Percentiles rank a stretch among this genome's conserved stretches.
phyloP scores from a whole-genome alignment of 2,329 filamentous ascomycete genomes.

The Ustulina deusta region DNA sequence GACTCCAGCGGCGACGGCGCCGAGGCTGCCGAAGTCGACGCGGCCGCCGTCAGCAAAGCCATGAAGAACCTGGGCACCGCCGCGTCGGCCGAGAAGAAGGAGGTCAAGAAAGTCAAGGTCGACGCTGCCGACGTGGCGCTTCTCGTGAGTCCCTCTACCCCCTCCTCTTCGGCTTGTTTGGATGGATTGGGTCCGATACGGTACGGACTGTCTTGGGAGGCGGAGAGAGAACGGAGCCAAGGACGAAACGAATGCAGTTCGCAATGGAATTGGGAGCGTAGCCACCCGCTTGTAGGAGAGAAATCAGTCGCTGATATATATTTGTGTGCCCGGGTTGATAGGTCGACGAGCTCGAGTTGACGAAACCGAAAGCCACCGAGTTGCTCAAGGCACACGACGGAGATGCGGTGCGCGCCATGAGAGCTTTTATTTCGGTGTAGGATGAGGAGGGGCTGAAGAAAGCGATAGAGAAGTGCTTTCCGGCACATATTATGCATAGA shows the following conservation, averaged over 20 bases:
- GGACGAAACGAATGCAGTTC: too few relatives aligned
- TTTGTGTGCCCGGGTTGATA: conserved; percentile 45
- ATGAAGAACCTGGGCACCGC: conserved; percentile 70
- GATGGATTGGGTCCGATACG: too few relatives aligned
- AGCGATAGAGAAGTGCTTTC: neutral
- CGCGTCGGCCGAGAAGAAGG: conserved; percentile 57
- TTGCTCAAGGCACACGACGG: conserved; percentile 79
- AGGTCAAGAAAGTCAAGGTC: conserved; percentile 75
- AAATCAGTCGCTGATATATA: neutral
- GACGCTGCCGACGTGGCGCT: conserved; percentile 77
- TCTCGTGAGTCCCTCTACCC: conserved; percentile 63
- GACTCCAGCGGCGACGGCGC: conserved; percentile 61
- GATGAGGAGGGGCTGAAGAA: neutral
- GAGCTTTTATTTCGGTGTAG: conserved; percentile 60
- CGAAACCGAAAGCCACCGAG: conserved; percentile 79
- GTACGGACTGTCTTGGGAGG: too few relatives aligned
- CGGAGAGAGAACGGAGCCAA: too few relatives aligned
- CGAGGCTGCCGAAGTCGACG: conserved; percentile 68
- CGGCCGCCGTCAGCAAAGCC: conserved; percentile 77
- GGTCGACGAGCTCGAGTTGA: conserved; percentile 78
- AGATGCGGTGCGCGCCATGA: conserved; percentile 75
- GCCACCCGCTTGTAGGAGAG: neutral
- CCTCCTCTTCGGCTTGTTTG: neutral
- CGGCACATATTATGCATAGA: conserved; percentile 25
- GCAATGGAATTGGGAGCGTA: neutral